Conservation (phyloP, 495 filamentous ascomycete genomes). For the Annulohypoxylon moriforme region DNA sequence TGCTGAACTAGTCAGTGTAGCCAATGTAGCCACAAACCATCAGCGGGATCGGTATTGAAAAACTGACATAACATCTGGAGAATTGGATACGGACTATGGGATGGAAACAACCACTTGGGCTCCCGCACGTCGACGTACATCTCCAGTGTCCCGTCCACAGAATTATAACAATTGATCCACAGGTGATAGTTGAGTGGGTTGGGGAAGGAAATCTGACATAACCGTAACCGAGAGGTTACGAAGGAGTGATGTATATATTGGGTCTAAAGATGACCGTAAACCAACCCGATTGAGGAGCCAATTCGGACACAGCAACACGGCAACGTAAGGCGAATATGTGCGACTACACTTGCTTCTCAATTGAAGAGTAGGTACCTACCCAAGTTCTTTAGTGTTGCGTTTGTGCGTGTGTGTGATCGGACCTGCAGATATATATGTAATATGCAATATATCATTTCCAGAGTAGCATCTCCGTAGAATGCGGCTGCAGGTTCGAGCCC, state of each 20-base stretch:
- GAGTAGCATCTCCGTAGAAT: constrained; percentile 20
- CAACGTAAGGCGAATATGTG: constrained; percentile 27
- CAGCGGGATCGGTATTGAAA: constrained; percentile 43
- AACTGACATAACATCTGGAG: constrained; percentile 29
- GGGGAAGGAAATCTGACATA: constrained; percentile 35
- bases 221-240: constrained; percentile 13
- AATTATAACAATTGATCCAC: constrained; percentile 33
- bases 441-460: constrained; percentile 25
- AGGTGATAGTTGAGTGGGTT: constrained; percentile 26
- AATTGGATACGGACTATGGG: constrained; percentile 7
- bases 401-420: constrained; percentile 36
- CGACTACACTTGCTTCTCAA: constrained; percentile 3
- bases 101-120: constrained; percentile 35
- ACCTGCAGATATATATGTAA: constrained; percentile 39
- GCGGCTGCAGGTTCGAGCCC: constrained; percentile 36
- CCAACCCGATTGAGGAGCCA: constrained; percentile 5
- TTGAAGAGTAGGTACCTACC: neutral
- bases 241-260: constrained; percentile 39
- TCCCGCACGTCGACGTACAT: constrained; percentile 29
- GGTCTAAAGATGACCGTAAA: constrained; percentile 14
- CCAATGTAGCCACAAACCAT: constrained; percentile 20
- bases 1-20: constrained; percentile 1
- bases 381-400: constrained; percentile 4
- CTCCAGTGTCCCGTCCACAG: constrained; percentile 19
- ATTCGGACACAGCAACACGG: constrained; percentile 15